phyloP scores from a whole-genome alignment of 2,329 filamentous ascomycete genomes.

The Daldinia sp. region DNA sequence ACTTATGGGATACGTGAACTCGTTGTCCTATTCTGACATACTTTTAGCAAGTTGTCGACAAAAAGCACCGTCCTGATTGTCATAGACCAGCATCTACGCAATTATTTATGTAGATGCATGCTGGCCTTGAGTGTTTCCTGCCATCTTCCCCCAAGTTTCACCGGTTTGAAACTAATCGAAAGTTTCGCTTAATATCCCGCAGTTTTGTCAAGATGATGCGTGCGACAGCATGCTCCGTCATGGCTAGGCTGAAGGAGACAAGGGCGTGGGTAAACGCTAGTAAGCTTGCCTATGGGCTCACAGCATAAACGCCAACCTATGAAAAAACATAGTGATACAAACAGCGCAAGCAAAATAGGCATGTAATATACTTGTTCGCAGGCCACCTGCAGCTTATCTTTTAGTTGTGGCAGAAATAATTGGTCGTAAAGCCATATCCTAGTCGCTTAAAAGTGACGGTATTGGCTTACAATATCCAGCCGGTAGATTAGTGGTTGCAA shows the following conservation, averaged over 20 bases:
- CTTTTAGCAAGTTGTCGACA: not conserved
- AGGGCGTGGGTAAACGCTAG: constrained; percentile 7
- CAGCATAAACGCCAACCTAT: constrained; percentile 31
- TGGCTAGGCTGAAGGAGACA: no score
- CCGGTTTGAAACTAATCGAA: constrained; percentile 1
- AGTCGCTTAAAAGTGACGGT: constrained; percentile 3
- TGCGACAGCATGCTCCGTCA: no score
- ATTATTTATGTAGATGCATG: not conserved
- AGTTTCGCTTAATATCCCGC: not conserved
- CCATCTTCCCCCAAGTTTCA: constrained; percentile 2
- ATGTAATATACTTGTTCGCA: constrained; percentile 7
- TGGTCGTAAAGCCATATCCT: constrained; percentile 16
- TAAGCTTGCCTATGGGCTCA: constrained; percentile 11
- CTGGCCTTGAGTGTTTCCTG: not conserved
- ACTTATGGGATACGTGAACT: not conserved
- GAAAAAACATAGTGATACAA: constrained; percentile 10
- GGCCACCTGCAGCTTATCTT: constrained; percentile 15
- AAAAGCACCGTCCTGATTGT: not conserved
- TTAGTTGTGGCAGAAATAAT: constrained; percentile 10
- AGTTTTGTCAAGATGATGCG: not conserved
- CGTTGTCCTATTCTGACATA: constrained; percentile 1
- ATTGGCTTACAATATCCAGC: constrained; percentile 26
- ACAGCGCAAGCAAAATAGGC: constrained; percentile 7
- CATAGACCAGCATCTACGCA: not conserved
- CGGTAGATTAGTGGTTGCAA: constrained; percentile 35